A percentile compares a stretch with the other conserved stretches of the same genome.
Evolutionary conservation across 345 rosid genomes (phyloP).

Genomic region (Turnera subulata): DNA sequence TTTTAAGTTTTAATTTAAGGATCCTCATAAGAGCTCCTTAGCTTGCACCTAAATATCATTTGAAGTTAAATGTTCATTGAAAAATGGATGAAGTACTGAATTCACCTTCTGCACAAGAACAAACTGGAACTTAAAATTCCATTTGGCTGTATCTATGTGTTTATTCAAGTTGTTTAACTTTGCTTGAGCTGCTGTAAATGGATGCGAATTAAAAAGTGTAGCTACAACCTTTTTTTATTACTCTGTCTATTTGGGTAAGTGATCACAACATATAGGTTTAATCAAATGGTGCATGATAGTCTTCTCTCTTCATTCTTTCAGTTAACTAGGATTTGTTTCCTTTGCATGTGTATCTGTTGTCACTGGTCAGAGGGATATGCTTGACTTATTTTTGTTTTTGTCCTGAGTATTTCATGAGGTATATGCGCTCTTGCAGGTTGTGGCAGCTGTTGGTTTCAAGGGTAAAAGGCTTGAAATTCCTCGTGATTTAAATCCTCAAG

Average conservation of each 20-base stretch:
- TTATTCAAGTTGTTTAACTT: constrained; percentile 2
- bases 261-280: too few relatives aligned
- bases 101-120: background rate
- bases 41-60: too few relatives aligned
- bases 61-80: too few relatives aligned
- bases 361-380: background rate
- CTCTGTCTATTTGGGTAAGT: too few relatives aligned
- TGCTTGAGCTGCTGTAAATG: background rate
- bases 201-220: background rate
- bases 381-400: too few relatives aligned
- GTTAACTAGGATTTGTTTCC: background rate
- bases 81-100: background rate
- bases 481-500: constrained; percentile 65
- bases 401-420: background rate
- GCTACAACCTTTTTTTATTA: too few relatives aligned
- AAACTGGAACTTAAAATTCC: too few relatives aligned
- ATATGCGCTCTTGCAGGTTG: constrained; percentile 53
- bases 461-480: constrained; percentile 92
- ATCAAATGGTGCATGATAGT: background rate
- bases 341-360: background rate
- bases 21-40: too few relatives aligned
- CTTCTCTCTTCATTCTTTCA: background rate
- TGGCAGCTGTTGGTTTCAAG: constrained; percentile 98
- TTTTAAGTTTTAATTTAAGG: too few relatives aligned
- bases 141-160: too few relatives aligned